A percentile compares a stretch with the other conserved stretches of the same genome.
These are phyloP conservation scores for Cadophora sp. DNA, from an alignment of 2,329 filamentous ascomycete genomes.

Conservation along the genomic window DNA sequence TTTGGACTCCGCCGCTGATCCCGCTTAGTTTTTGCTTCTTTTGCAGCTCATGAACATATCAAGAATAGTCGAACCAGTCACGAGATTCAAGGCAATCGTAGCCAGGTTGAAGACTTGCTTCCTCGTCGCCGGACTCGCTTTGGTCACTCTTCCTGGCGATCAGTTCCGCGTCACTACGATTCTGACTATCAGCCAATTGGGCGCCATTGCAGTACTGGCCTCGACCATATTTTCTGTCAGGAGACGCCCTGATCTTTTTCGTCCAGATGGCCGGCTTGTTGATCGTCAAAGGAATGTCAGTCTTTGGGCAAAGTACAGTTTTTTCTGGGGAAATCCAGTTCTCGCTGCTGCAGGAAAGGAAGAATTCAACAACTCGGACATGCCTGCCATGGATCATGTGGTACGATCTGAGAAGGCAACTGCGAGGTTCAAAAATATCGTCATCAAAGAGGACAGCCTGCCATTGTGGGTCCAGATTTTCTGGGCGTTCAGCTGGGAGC, in stretches of 20 bases:
- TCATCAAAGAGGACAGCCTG: constrained; percentile 48
- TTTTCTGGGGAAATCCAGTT: constrained; percentile 64
- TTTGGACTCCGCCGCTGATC: constrained; percentile 27
- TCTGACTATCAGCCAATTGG: constrained; percentile 28
- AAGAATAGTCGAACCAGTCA: constrained; percentile 23
- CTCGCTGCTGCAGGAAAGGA: constrained; percentile 62
- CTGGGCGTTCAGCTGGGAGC: constrained; percentile 56
- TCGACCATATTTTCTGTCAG: constrained; percentile 51
- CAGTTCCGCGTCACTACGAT: constrained; percentile 7
- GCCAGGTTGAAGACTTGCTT: constrained; percentile 29
- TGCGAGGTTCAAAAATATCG: constrained; percentile 54
- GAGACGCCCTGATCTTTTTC: constrained; percentile 70
- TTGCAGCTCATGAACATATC: constrained; percentile 41
- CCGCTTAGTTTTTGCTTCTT: constrained; percentile 53
- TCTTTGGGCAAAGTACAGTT: constrained; percentile 66
- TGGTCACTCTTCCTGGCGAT: constrained; percentile 15
- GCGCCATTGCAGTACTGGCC: constrained; percentile 19
- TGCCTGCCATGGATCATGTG: constrained; percentile 64
- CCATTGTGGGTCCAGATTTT: constrained; percentile 65
- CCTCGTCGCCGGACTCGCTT: constrained; percentile 26
- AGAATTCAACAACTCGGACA: constrained; percentile 64
- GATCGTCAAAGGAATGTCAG: constrained; percentile 69
- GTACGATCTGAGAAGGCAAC: constrained; percentile 57
- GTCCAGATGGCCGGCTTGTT: constrained; percentile 58
- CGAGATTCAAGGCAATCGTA: constrained; percentile 27